Evolutionary conservation across 1,139 yeast species (phyloP).

Genomic region (Suhomyces bolitotheri): DNA sequence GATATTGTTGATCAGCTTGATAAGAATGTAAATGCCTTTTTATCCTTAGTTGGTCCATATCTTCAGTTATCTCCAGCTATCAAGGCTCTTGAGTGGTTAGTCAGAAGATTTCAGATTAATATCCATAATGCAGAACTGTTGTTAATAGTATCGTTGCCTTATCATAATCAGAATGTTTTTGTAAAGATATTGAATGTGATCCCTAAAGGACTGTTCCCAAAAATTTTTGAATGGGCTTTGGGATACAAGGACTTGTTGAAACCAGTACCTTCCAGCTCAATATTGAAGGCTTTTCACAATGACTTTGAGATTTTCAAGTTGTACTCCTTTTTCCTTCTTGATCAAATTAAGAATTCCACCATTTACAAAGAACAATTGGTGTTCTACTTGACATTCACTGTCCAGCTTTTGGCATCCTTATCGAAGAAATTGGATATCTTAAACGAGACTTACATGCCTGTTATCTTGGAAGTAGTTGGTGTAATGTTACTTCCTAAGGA

Average conservation of each 20-base stretch:
- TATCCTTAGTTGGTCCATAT: constrained; percentile 72
- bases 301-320: constrained; percentile 69
- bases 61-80: constrained; percentile 74
- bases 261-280: constrained; percentile 66
- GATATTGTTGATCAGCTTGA: constrained; percentile 77
- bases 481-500: constrained; percentile 41
- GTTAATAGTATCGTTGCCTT: constrained; percentile 72
- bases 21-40: constrained; percentile 70
- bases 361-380: constrained; percentile 73
- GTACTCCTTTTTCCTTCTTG: constrained; percentile 59
- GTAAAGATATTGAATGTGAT: constrained; percentile 71
- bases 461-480: constrained; percentile 59
- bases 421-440: constrained; percentile 31
- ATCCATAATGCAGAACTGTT: constrained; percentile 74
- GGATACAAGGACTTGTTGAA: constrained; percentile 67
- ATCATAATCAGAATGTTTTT: constrained; percentile 71
- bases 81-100: constrained; percentile 91
- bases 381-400: constrained; percentile 74
- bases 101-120: constrained; percentile 87
- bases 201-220: constrained; percentile 64
- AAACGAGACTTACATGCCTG: constrained; percentile 45
- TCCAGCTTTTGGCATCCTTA: constrained; percentile 52
- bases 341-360: constrained; percentile 53
- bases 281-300: constrained; percentile 67
- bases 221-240: constrained; percentile 68